phyloP scores from a whole-genome alignment of 352 stramenopile genomes.

The Pseudoperonospora humuli region DNA sequence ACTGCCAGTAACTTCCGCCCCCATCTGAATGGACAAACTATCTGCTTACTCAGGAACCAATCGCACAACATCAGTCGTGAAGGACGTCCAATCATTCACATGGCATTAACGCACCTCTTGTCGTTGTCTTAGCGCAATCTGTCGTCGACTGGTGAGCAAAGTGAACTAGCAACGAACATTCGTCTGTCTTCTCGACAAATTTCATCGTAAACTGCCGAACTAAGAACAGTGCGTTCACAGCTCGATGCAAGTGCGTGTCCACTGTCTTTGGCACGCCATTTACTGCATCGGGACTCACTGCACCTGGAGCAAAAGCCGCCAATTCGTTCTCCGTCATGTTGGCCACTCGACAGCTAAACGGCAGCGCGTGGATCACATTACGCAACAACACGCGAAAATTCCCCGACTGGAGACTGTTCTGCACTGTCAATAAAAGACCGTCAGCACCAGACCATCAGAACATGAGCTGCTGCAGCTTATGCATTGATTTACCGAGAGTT shows the following conservation, averaged over 20 bases:
- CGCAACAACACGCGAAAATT: conserved; percentile 77
- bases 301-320: conserved; percentile 25
- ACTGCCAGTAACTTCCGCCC: conserved; percentile 1
- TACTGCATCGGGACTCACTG: neutral
- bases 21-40: conserved; percentile 29
- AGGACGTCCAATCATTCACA: neutral
- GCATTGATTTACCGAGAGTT: conserved; percentile 24
- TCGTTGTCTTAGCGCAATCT: neutral
- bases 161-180: conserved; percentile 49
- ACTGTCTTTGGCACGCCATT: conserved; percentile 34
- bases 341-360: conserved; percentile 47
- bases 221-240: conserved; percentile 67
- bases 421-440: conserved; percentile 19
- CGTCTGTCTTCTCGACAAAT: conserved; percentile 63
- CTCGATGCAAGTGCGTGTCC: conserved; percentile 37
- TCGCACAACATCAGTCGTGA: neutral
- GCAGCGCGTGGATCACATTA: conserved; percentile 43
- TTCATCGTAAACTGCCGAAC: conserved; percentile 66
- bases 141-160: conserved; percentile 37
- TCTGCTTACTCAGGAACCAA: conserved; percentile 3
- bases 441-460: conserved; percentile 3
- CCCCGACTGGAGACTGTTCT: conserved; percentile 58
- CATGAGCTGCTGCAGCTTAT: neutral
- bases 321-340: conserved; percentile 47
- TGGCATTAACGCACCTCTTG: conserved; percentile 11